Evolutionary conservation across 225 moss, liverwort and hornwort genomes (phyloP).

Genomic region (Sphagnum tenellum): DNA sequence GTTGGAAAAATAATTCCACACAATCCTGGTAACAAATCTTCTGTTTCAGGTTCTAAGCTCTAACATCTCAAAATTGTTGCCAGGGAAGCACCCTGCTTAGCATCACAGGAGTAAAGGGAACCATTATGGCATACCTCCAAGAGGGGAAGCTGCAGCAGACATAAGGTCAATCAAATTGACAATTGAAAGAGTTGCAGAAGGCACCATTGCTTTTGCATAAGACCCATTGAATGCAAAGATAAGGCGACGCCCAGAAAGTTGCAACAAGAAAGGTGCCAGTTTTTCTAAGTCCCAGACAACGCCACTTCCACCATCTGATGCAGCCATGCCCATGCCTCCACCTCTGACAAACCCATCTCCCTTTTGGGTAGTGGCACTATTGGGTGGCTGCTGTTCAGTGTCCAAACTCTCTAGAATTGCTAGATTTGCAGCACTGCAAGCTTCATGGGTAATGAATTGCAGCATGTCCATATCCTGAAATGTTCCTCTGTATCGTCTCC

Average conservation of each 20-base stretch:
- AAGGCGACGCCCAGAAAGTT: slow-evolving; percentile 72
- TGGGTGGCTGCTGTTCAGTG: slow-evolving; percentile 44
- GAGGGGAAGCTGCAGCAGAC: slow-evolving; percentile 67
- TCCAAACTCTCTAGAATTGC: slow-evolving; percentile 80
- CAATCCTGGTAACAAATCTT: no score
- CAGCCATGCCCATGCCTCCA: slow-evolving; percentile 25
- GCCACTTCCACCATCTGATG: slow-evolving; percentile 47
- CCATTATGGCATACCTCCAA: slow-evolving; percentile 34
- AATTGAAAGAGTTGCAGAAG: slow-evolving; percentile 56
- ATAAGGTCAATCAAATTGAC: slow-evolving; percentile 79
- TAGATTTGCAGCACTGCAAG: slow-evolving; percentile 92
- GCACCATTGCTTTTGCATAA: slow-evolving; percentile 43
- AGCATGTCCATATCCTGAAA: slow-evolving; percentile 85
- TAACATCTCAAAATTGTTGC: no score
- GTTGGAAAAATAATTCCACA: no score
- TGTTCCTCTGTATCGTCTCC: slow-evolving; percentile 78
- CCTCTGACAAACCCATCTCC: slow-evolving; percentile 45
- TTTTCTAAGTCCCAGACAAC: slow-evolving; percentile 86
- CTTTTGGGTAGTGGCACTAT: slow-evolving; percentile 42
- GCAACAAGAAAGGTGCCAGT: slow-evolving; percentile 61
- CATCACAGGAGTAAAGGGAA: no score
- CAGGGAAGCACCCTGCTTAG: no score
- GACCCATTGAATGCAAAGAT: slow-evolving; percentile 96
- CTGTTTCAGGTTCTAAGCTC: no score
- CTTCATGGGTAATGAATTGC: slow-evolving; percentile 84